Percentiles rank a stretch among this genome's conserved stretches.
Evolutionary conservation across 345 rosid species (phyloP).

Genomic region (Bretschneidera sinensis): DNA sequence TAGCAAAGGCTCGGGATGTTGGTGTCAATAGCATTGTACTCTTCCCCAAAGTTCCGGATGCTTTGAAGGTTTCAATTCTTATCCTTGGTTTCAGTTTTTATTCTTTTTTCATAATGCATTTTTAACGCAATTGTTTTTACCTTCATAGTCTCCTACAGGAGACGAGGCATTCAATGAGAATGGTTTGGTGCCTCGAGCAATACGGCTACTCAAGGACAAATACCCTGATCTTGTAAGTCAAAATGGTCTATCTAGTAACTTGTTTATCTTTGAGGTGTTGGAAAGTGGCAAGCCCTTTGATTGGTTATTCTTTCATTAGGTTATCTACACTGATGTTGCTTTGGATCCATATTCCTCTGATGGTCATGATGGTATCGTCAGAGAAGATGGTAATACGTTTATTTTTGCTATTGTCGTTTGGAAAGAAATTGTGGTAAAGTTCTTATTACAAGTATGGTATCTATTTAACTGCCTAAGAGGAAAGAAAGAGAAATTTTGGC

Average conservation of each 20-base stretch:
- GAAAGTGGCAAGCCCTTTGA: background rate
- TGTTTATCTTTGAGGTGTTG: slow-evolving; percentile 3
- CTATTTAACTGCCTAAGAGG: background rate
- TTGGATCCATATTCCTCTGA: slow-evolving; percentile 82
- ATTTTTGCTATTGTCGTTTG: background rate
- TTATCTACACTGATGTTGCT: slow-evolving; percentile 87
- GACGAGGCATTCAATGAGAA: slow-evolving; percentile 91
- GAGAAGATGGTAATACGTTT: slow-evolving; percentile 69
- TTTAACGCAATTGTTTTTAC: slow-evolving; percentile 12
- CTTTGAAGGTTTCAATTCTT: slow-evolving; percentile 60
- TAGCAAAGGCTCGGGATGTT: slow-evolving; percentile 85
- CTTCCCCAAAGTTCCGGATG: slow-evolving; percentile 97
- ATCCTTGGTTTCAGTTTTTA: slow-evolving; percentile 11
- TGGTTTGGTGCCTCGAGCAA: slow-evolving; percentile 81
- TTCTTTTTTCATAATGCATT: too few species aligned
- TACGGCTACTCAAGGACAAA: slow-evolving; percentile 70
- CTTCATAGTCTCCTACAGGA: slow-evolving; percentile 63
- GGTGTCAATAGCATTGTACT: slow-evolving; percentile 84
- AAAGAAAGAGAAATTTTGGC: too few species aligned
- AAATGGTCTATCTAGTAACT: background rate
- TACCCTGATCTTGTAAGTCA: slow-evolving; percentile 81
- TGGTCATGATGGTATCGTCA: slow-evolving; percentile 92
- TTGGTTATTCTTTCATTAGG: slow-evolving; percentile 34
- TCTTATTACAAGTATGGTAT: background rate
- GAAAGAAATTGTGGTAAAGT: background rate